Evolutionary conservation across 345 rosid genomes (phyloP).

Genomic region (Rhodamnia argentea): DNA sequence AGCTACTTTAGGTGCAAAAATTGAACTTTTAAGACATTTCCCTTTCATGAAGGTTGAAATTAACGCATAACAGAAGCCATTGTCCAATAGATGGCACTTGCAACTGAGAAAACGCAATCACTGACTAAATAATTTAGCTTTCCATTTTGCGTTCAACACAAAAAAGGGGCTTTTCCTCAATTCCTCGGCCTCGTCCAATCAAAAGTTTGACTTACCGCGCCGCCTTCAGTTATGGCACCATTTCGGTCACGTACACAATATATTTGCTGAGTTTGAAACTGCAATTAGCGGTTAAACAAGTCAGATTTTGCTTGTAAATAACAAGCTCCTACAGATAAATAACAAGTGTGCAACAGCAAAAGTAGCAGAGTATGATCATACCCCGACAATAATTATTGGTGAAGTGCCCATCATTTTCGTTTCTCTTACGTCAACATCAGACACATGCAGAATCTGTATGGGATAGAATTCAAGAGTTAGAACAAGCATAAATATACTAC

Average conservation of each 20-base stretch:
- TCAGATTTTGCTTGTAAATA: neutral
- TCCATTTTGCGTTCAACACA: neutral
- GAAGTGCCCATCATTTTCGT: slow-evolving; percentile 90
- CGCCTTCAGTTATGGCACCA: slow-evolving; percentile 79
- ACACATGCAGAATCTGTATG: slow-evolving; percentile 75
- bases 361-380: slow-evolving; percentile 11
- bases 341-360: neutral
- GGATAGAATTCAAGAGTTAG: neutral
- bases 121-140: neutral
- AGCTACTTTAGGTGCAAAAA: neutral
- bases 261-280: slow-evolving; percentile 90
- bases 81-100: neutral
- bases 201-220: slow-evolving; percentile 41
- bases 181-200: neutral
- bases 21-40: neutral
- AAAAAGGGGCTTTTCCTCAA: neutral
- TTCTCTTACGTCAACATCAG: slow-evolving; percentile 79
- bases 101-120: neutral
- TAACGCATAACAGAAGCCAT: neutral
- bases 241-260: slow-evolving; percentile 64
- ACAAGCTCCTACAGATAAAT: neutral
- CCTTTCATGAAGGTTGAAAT: neutral
- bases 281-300: neutral
- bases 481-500: neutral
- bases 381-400: slow-evolving; percentile 68